Conservation (phyloP, 2,329 filamentous ascomycete genomes). For the Ophiobolus disseminans region DNA sequence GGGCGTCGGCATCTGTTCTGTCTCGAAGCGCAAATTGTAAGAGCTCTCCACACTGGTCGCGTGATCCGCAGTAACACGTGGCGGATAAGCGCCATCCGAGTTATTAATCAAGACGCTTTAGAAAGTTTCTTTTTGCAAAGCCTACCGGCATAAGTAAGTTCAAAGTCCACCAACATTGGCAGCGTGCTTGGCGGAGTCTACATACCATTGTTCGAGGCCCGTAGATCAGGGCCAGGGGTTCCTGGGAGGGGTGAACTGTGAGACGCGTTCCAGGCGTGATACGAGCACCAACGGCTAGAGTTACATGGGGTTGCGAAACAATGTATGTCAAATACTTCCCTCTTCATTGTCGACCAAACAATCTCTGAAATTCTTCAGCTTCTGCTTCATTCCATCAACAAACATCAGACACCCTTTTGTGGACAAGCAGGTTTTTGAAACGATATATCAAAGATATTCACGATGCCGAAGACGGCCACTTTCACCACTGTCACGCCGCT, state of each 20-base stretch:
- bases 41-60: slow-evolving; percentile 13
- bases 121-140: slow-evolving; percentile 2
- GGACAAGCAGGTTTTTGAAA: slow-evolving; percentile 13
- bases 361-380: slow-evolving; percentile 16
- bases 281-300: slow-evolving; percentile 16
- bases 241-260: slow-evolving; percentile 17
- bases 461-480: slow-evolving; percentile 72
- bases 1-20: slow-evolving; percentile 10
- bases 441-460: slow-evolving; percentile 22
- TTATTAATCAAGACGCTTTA: slow-evolving; percentile 5
- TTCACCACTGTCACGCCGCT: slow-evolving; percentile 84
- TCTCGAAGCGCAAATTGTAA: slow-evolving; percentile 22
- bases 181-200: slow-evolving; percentile 30
- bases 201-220: slow-evolving; percentile 23
- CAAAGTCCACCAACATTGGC: slow-evolving; percentile 21
- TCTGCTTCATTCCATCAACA: slow-evolving; percentile 10
- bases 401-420: slow-evolving; percentile 9
- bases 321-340: slow-evolving; percentile 26
- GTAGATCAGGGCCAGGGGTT: slow-evolving; percentile 27
- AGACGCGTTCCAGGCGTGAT: slow-evolving; percentile 26
- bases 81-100: slow-evolving; percentile 17
- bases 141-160: background rate
- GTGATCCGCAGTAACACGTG: slow-evolving; percentile 11
- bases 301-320: slow-evolving; percentile 32
- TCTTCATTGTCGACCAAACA: slow-evolving; percentile 27